phyloP scores from a whole-genome alignment of 345 rosid genomes.

The Gossypium anomalum region DNA sequence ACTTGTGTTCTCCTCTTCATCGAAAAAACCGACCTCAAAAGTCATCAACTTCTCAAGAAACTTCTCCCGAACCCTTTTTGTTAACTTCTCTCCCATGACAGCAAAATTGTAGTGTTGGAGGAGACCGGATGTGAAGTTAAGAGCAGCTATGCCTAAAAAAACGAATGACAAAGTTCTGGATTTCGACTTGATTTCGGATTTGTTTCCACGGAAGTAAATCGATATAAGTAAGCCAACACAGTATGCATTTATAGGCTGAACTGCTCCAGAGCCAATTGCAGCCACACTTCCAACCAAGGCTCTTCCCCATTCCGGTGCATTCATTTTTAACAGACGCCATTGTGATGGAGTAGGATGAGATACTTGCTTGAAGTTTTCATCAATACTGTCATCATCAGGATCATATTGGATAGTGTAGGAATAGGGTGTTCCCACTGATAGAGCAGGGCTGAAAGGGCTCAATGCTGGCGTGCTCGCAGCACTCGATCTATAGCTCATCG shows the following conservation, averaged over 20 bases:
- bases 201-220: slow-evolving; percentile 40
- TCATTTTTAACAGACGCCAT: slow-evolving; percentile 58
- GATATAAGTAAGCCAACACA: slow-evolving; percentile 56
- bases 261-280: slow-evolving; percentile 57
- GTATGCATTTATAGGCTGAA: slow-evolving; percentile 67
- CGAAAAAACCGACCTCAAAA: slow-evolving; percentile 63
- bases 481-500: slow-evolving; percentile 41
- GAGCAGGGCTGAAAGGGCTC: slow-evolving; percentile 53
- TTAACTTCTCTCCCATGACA: slow-evolving; percentile 62
- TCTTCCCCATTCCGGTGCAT: slow-evolving; percentile 44
- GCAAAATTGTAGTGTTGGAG: slow-evolving; percentile 61
- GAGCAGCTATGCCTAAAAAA: slow-evolving; percentile 48
- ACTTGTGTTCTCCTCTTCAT: slow-evolving; percentile 60
- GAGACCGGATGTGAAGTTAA: slow-evolving; percentile 44
- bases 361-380: slow-evolving; percentile 20
- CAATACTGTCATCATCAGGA: slow-evolving; percentile 31
- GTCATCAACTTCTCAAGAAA: slow-evolving; percentile 50
- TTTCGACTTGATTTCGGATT: slow-evolving; percentile 38
- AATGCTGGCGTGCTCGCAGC: slow-evolving; percentile 36
- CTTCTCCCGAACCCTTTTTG: slow-evolving; percentile 54
- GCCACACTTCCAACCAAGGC: slow-evolving; percentile 54
- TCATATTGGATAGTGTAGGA: slow-evolving; percentile 44
- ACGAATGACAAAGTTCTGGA: slow-evolving; percentile 41
- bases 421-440: slow-evolving; percentile 55
- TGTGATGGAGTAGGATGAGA: slow-evolving; percentile 47